Evolutionary conservation across 2,329 filamentous ascomycete species (phyloP).

Genomic region (Alternaria sp.): DNA sequence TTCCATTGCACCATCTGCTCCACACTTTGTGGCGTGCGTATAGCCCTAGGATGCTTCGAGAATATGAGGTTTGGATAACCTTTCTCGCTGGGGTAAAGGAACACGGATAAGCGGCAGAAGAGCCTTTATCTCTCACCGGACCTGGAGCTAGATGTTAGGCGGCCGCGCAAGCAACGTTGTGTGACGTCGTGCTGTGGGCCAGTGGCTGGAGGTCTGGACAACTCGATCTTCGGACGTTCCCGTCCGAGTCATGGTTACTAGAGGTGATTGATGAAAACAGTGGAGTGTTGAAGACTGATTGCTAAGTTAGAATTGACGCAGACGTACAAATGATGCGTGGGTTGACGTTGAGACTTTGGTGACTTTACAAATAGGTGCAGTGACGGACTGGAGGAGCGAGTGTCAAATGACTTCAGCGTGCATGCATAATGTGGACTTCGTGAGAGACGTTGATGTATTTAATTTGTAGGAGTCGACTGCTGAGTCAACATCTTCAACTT

Average conservation of each 20-base stretch:
- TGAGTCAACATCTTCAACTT: not conserved
- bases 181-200: slow-evolving; percentile 9
- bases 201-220: not conserved
- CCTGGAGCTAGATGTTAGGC: not conserved
- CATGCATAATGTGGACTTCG: not conserved
- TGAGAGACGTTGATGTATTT: not conserved
- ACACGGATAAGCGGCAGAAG: not conserved
- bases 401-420: not conserved
- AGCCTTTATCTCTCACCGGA: not conserved
- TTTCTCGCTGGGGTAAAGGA: not conserved
- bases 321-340: not conserved
- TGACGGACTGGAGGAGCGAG: not conserved
- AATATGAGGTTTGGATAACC: slow-evolving; percentile 3
- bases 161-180: not conserved
- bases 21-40: not conserved
- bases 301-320: not conserved
- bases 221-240: not conserved
- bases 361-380: not conserved
- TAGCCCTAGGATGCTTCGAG: not conserved
- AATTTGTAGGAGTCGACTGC: not conserved
- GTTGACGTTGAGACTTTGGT: not conserved
- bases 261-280: not conserved
- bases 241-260: not conserved
- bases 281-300: not conserved
- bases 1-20: not conserved